These are phyloP conservation scores for Helichrysum umbraculigerum DNA, from an alignment of 129 eudicot species.

Conservation along the genomic window DNA sequence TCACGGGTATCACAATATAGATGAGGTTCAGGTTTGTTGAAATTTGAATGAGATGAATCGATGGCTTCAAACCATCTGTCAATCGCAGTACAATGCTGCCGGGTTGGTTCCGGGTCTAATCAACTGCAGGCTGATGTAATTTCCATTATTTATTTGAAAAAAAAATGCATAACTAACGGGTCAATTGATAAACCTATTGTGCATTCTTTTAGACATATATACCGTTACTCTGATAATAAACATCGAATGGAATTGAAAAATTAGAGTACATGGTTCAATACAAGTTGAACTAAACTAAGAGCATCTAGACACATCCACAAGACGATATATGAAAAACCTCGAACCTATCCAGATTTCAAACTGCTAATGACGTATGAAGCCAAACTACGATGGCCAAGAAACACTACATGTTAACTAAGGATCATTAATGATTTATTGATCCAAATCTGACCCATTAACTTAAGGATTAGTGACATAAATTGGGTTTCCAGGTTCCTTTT, in stretches of 20 bases:
- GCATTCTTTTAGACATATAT: too few species aligned
- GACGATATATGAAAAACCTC: background rate
- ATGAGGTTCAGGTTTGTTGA: constrained; percentile 18
- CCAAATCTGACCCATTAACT: background rate
- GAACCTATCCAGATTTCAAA: background rate
- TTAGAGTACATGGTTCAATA: constrained; percentile 59
- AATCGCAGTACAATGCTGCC: constrained; percentile 10
- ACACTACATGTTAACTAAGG: background rate
- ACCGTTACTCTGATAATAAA: too few species aligned
- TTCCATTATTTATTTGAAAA: too few species aligned
- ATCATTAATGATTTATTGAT: background rate
- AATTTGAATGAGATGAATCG: background rate
- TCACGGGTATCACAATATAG: background rate
- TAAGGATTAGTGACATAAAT: too few species aligned
- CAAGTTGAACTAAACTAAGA: constrained; percentile 6
- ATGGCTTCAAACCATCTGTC: background rate
- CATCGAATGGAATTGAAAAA: constrained; percentile 41
- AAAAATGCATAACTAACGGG: background rate
- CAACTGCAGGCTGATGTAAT: background rate
- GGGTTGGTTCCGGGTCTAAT: constrained; percentile 25
- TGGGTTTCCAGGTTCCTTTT: too few species aligned
- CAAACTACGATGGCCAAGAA: background rate
- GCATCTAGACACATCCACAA: background rate
- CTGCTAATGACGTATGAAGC: background rate
- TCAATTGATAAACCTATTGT: too few species aligned